Evolutionary conservation across 805 yeast species (phyloP).

Genomic region (Diddensiella transvaalensis): DNA sequence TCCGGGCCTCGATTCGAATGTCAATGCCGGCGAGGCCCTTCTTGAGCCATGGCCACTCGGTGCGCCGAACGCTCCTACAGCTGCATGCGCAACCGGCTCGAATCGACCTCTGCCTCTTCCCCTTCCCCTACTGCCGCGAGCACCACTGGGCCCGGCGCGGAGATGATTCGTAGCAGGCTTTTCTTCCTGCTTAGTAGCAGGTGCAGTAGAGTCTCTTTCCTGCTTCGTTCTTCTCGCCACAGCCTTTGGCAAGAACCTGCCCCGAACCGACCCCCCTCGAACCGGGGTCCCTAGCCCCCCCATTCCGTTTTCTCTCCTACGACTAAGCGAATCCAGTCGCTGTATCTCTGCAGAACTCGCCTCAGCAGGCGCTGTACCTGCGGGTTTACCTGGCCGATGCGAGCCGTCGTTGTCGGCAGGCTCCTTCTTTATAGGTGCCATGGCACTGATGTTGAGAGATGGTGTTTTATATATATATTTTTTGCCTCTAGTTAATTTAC

Average conservation of each 20-base stretch:
- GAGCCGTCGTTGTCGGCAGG: too few relatives aligned
- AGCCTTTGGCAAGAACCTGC: constrained; percentile 78
- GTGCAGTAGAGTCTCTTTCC: constrained; percentile 77
- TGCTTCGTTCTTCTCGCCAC: constrained; percentile 82
- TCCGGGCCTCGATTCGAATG: not conserved
- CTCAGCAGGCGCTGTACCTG: not conserved
- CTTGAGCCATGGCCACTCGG: constrained; percentile 25
- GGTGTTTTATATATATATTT: too few relatives aligned
- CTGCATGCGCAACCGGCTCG: constrained; percentile 28
- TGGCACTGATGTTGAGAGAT: too few relatives aligned
- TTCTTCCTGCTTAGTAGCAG: constrained; percentile 40
- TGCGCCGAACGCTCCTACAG: constrained; percentile 37
- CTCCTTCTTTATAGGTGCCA: too few relatives aligned
- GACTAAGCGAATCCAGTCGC: constrained; percentile 19
- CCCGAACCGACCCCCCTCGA: constrained; percentile 8
- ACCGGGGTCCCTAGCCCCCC: constrained; percentile 4
- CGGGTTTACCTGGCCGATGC: too few relatives aligned
- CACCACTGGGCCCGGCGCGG: constrained; percentile 17
- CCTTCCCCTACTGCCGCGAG: constrained; percentile 20
- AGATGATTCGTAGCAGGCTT: constrained; percentile 28
- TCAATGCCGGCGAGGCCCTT: not conserved
- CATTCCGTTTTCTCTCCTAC: constrained; percentile 11
- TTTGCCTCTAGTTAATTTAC: too few relatives aligned
- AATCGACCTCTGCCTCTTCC: constrained; percentile 24
- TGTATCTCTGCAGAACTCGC: constrained; percentile 5